Evolutionary conservation across 169 alveolate species (phyloP).

Genomic region (Hepatocystis sp.): DNA sequence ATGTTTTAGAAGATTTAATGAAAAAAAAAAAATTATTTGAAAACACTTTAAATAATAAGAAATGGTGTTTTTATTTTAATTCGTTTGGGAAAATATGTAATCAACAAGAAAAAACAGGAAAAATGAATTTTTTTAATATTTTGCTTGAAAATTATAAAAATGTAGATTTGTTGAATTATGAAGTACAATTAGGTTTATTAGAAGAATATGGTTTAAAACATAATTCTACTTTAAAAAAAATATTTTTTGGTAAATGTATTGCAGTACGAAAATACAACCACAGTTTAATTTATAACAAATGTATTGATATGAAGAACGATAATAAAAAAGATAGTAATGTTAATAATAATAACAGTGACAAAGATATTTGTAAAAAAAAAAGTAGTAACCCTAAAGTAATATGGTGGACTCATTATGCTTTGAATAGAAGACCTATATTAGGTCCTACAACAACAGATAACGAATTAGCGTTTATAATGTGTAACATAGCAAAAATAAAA

Average conservation of each 20-base stretch:
- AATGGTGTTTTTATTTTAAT: constrained; percentile 70
- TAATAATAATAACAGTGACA: constrained; percentile 34
- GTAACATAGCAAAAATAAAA: constrained; percentile 87
- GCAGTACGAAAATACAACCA: constrained; percentile 17
- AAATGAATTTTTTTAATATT: constrained; percentile 52
- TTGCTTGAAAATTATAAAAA: constrained; percentile 19
- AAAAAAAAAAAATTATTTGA: constrained; percentile 32
- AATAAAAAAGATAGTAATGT: neutral
- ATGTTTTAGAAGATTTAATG: constrained; percentile 32
- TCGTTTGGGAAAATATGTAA: constrained; percentile 76
- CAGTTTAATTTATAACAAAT: constrained; percentile 23
- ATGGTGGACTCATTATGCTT: constrained; percentile 92
- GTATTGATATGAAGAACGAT: constrained; percentile 7
- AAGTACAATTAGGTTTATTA: constrained; percentile 55
- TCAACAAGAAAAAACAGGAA: constrained; percentile 61
- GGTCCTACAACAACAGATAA: constrained; percentile 99
- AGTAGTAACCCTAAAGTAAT: constrained; percentile 22
- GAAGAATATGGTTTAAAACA: constrained; percentile 64
- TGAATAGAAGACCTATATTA: constrained; percentile 94
- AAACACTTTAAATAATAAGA: constrained; percentile 40
- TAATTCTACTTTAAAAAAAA: constrained; percentile 63
- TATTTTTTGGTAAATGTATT: constrained; percentile 67
- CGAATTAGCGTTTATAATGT: constrained; percentile 97
- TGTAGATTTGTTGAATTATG: constrained; percentile 41
- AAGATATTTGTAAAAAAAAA: neutral